Evolutionary conservation across 2,329 filamentous ascomycete genomes (phyloP).

Genomic region (Whalleya microplaca): DNA sequence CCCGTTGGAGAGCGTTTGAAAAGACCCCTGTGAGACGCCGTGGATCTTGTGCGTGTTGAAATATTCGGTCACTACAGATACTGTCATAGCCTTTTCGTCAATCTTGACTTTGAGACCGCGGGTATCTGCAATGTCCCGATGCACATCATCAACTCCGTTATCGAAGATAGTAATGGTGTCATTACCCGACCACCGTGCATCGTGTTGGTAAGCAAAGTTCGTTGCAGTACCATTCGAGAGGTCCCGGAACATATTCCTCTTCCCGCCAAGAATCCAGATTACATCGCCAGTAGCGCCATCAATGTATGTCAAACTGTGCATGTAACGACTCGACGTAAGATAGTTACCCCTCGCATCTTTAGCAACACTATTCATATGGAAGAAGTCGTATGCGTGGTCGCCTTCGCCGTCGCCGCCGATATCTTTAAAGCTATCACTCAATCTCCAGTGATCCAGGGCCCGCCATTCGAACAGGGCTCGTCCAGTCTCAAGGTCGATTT

Average conservation of each 20-base stretch:
- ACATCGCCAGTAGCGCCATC: conserved; percentile 48
- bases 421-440: conserved; percentile 39
- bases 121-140: conserved; percentile 27
- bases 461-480: conserved; percentile 50
- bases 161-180: conserved; percentile 46
- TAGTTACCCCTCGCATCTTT: conserved; percentile 51
- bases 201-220: conserved; percentile 55
- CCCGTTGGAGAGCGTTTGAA: conserved; percentile 47
- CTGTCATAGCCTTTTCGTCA: conserved; percentile 40
- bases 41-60: conserved; percentile 44
- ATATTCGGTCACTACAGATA: conserved; percentile 41
- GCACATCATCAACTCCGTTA: conserved; percentile 45
- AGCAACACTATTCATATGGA: conserved; percentile 59
- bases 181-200: conserved; percentile 49
- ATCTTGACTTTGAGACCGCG: conserved; percentile 40
- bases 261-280: conserved; percentile 56
- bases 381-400: conserved; percentile 52
- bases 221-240: conserved; percentile 46
- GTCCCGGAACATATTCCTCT: conserved; percentile 45
- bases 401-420: conserved; percentile 42
- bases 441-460: conserved; percentile 27
- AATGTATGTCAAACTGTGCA: conserved; percentile 46
- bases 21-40: conserved; percentile 47
- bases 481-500: conserved; percentile 49
- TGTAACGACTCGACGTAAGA: conserved; percentile 47